Percentiles rank a stretch among this genome's conserved stretches.
Conservation (phyloP, 805 yeast genomes). For the Millerozyma acaciae region DNA sequence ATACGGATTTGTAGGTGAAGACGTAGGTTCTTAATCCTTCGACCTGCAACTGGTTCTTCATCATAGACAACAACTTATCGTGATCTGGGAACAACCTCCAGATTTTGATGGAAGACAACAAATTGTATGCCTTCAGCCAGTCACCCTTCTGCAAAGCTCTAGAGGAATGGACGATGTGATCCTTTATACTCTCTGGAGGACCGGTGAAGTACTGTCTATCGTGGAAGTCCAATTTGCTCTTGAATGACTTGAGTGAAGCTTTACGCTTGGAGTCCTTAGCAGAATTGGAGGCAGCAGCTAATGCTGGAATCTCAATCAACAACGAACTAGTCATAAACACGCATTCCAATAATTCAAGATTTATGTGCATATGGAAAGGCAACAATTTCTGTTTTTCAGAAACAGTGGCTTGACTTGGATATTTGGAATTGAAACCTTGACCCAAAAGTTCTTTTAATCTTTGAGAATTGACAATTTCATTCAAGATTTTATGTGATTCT, state of each 20-base stretch:
- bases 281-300: constrained; percentile 68
- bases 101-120: constrained; percentile 72
- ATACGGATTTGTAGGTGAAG: constrained; percentile 75
- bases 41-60: constrained; percentile 73
- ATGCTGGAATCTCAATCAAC: constrained; percentile 85
- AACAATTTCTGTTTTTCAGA: constrained; percentile 77
- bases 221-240: constrained; percentile 85
- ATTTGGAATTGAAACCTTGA: constrained; percentile 76
- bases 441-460: constrained; percentile 91
- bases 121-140: constrained; percentile 74
- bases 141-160: constrained; percentile 83
- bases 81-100: constrained; percentile 80
- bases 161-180: constrained; percentile 89
- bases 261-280: constrained; percentile 59
- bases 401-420: constrained; percentile 49
- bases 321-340: constrained; percentile 87
- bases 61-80: constrained; percentile 64
- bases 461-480: constrained; percentile 81
- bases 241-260: constrained; percentile 73
- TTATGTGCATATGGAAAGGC: constrained; percentile 98
- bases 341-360: constrained; percentile 89
- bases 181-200: constrained; percentile 96
- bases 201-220: constrained; percentile 95
- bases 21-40: constrained; percentile 93
- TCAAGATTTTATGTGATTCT: constrained; percentile 82